Evolutionary conservation across 1,284 basidiomycete genomes (phyloP).

Genomic region (Ceratobasidium sp.): DNA sequence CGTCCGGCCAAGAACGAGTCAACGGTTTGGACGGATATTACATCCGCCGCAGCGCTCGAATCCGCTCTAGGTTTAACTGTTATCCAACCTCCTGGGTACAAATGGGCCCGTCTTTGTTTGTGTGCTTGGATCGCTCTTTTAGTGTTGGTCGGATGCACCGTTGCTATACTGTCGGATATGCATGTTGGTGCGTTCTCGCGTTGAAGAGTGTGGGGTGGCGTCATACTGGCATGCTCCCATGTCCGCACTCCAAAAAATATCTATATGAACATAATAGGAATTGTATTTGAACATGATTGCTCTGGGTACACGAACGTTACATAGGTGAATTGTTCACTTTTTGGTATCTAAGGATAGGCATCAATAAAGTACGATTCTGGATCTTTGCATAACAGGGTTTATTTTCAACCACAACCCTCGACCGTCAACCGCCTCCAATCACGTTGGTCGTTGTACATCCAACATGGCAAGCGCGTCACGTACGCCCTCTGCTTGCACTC

Average conservation of each 20-base stretch:
- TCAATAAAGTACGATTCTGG: too few species aligned
- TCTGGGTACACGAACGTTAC: too few species aligned
- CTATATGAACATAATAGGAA: neutral
- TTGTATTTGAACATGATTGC: too few species aligned
- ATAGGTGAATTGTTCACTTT: neutral
- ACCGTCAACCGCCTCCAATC: too few species aligned
- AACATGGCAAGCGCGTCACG: constrained; percentile 80
- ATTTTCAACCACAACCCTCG: neutral
- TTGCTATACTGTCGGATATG: neutral
- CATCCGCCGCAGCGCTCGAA: neutral
- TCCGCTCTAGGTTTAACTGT: neutral
- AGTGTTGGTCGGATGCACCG: neutral
- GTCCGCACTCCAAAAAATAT: neutral
- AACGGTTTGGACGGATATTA: neutral
- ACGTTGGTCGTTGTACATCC: constrained; percentile 59
- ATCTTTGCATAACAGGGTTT: too few species aligned
- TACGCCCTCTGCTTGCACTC: constrained; percentile 81
- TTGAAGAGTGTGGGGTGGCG: neutral
- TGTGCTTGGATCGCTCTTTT: constrained; percentile 6
- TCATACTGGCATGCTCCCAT: neutral
- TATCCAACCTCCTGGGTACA: neutral
- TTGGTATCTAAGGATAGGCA: neutral
- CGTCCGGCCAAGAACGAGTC: neutral
- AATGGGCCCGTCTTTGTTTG: constrained; percentile 9
- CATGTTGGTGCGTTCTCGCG: neutral